Conservation (phyloP, 768 basidiomycete species). For the Suillus variegatus region DNA sequence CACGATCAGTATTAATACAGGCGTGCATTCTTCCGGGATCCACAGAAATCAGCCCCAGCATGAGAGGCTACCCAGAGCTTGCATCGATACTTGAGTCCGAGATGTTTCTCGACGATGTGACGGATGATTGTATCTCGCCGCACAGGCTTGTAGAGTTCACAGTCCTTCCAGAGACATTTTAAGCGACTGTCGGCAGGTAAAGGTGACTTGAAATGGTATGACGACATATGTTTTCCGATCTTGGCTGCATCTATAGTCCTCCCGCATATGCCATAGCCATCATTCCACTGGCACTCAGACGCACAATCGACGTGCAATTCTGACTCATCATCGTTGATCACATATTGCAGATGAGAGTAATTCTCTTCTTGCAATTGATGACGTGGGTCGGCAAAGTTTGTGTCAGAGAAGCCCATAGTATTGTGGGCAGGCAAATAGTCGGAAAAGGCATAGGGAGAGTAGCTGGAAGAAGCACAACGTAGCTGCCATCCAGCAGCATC, state of each 20-base stretch:
- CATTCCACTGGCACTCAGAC: neutral
- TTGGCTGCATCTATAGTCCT: neutral
- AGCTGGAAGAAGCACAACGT: neutral
- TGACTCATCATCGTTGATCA: neutral
- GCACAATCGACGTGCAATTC: neutral
- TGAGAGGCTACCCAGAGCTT: neutral
- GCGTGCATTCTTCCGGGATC: neutral
- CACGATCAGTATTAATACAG: neutral
- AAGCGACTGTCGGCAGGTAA: neutral
- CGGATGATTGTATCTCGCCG: slow-evolving; percentile 2
- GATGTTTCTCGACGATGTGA: neutral
- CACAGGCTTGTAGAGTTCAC: neutral
- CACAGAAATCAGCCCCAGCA: neutral
- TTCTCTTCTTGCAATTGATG: neutral
- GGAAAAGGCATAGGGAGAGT: neutral
- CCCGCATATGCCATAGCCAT: neutral
- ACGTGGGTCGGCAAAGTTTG: neutral
- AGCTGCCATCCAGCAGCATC: neutral
- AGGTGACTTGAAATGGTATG: neutral
- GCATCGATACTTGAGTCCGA: neutral
- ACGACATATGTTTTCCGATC: neutral
- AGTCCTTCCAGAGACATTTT: neutral
- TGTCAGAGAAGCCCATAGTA: neutral
- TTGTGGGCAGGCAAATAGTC: neutral
- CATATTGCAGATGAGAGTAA: neutral